phyloP scores from a whole-genome alignment of 305 asterid genomes.

The Stenogyne calaminthoides region DNA sequence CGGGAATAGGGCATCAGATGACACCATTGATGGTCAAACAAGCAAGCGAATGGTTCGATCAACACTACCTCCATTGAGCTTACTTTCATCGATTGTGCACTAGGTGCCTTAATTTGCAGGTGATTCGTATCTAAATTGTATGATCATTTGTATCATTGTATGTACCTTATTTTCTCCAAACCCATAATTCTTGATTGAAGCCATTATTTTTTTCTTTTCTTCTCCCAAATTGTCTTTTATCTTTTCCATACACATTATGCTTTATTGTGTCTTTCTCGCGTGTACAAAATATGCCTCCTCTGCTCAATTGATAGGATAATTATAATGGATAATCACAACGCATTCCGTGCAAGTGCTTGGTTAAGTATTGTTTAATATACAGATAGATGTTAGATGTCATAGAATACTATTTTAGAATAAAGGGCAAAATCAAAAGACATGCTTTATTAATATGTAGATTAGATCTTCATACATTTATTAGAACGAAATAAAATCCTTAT shows the following conservation, averaged over 20 bases:
- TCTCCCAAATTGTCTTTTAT: background rate
- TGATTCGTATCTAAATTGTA: background rate
- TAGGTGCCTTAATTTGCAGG: background rate
- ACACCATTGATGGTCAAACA: conserved; percentile 79
- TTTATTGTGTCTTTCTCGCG: background rate
- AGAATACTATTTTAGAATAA: background rate
- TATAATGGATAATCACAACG: background rate
- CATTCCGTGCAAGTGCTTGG: background rate
- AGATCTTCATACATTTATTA: background rate
- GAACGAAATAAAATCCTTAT: background rate
- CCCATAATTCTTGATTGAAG: background rate
- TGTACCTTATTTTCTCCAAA: background rate
- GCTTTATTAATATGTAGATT: background rate
- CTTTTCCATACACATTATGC: background rate
- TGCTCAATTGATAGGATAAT: background rate
- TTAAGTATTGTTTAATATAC: background rate
- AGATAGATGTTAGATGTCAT: background rate
- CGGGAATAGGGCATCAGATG: conserved; percentile 77
- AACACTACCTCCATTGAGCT: conserved; percentile 33
- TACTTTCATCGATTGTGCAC: background rate
- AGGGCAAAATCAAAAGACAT: background rate
- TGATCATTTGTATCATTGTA: background rate
- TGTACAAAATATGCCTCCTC: background rate
- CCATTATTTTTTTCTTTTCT: too few relatives aligned
- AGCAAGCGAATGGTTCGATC: conserved; percentile 95